phyloP scores from a whole-genome alignment of 2,329 filamentous ascomycete species.

The Xenoacremonium recifei region DNA sequence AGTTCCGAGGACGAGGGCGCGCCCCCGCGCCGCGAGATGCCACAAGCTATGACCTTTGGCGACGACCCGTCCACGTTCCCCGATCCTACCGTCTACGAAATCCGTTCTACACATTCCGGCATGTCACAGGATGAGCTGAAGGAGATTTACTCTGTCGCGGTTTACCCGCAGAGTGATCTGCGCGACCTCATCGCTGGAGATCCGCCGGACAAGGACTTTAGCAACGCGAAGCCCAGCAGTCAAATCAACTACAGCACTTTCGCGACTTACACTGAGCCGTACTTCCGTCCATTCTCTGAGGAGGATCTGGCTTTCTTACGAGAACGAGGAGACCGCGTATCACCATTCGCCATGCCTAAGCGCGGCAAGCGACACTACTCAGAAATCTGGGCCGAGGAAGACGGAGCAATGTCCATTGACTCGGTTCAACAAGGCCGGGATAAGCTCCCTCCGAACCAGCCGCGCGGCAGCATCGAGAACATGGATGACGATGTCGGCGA shows the following conservation, averaged over 20 bases:
- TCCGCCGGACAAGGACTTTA: conserved; percentile 93
- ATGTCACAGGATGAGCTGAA: conserved; percentile 86
- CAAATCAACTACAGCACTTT: conserved; percentile 95
- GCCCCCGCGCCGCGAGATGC: conserved; percentile 61
- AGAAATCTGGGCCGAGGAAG: conserved; percentile 92
- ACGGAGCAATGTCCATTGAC: conserved; percentile 76
- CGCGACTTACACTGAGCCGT: conserved; percentile 87
- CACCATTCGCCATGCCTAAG: conserved; percentile 82
- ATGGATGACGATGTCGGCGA: conserved; percentile 85
- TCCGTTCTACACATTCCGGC: conserved; percentile 67
- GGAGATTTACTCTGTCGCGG: conserved; percentile 82
- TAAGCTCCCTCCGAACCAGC: conserved; percentile 73
- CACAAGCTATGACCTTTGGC: conserved; percentile 85
- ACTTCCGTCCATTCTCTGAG: conserved; percentile 84
- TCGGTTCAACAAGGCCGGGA: conserved; percentile 60
- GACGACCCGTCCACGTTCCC: conserved; percentile 87
- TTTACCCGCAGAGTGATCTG: conserved; percentile 79
- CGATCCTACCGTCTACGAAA: conserved; percentile 93
- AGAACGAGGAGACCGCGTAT: conserved; percentile 81
- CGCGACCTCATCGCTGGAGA: conserved; percentile 83
- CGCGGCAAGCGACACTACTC: conserved; percentile 83
- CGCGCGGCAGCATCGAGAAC: conserved; percentile 81
- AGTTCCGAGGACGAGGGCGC: conserved; percentile 60
- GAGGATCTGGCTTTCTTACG: conserved; percentile 92
- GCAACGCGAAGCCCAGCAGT: conserved; percentile 86